phyloP scores from a whole-genome alignment of 108 stramenopile species.

The Seminavis robusta region DNA sequence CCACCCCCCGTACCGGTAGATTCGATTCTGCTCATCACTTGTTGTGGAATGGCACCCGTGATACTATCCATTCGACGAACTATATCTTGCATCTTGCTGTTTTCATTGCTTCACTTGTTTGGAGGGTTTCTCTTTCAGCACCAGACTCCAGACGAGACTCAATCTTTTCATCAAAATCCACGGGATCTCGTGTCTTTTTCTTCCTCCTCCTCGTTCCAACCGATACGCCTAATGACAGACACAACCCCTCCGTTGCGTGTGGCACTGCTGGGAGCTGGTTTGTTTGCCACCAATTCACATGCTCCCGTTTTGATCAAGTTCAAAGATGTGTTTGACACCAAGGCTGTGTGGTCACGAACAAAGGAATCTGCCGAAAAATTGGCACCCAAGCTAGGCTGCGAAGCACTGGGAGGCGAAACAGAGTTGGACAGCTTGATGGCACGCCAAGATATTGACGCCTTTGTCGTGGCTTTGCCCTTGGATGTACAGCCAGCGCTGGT shows the following conservation, averaged over 20 bases:
- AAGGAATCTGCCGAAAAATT: background rate
- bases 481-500: slow-evolving; percentile 13
- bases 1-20: too few relatives aligned
- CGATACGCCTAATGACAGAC: too few relatives aligned
- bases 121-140: too few relatives aligned
- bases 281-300: slow-evolving; percentile 14
- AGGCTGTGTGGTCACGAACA: slow-evolving; percentile 13
- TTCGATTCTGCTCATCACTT: too few relatives aligned
- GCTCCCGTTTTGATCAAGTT: slow-evolving; percentile 1
- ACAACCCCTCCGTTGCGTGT: slow-evolving; percentile 4
- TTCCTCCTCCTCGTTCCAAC: too few relatives aligned
- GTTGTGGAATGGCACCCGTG: too few relatives aligned
- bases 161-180: too few relatives aligned
- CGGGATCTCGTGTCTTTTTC: too few relatives aligned
- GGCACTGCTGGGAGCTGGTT: slow-evolving; percentile 14
- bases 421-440: background rate
- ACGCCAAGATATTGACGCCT: slow-evolving; percentile 7
- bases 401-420: background rate
- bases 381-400: background rate
- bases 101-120: too few relatives aligned
- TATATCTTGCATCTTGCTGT: too few relatives aligned
- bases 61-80: too few relatives aligned
- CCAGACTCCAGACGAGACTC: too few relatives aligned
- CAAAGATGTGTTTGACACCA: background rate
- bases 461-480: slow-evolving; percentile 6